These are phyloP conservation scores for Ambrosiella cleistominuta DNA, from an alignment of 2,329 filamentous ascomycete species.

Conservation along the genomic window DNA sequence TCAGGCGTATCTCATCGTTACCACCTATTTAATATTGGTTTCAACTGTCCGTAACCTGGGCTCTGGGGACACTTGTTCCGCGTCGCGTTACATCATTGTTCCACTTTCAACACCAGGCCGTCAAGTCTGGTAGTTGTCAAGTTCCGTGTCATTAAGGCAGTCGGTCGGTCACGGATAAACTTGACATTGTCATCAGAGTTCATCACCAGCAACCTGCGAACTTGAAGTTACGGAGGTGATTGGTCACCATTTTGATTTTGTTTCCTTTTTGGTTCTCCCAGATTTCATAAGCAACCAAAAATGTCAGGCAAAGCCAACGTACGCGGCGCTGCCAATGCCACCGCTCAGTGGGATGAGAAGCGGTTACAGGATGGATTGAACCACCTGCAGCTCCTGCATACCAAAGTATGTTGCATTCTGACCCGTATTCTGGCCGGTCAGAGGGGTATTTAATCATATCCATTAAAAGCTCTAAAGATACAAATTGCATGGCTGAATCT, in stretches of 20 bases:
- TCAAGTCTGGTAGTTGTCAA: no score
- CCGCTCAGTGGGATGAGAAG: slow-evolving; percentile 10
- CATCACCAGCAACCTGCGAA: neutral
- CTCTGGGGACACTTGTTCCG: neutral
- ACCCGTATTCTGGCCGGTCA: neutral
- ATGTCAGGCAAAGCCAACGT: slow-evolving; percentile 11
- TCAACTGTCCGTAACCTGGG: neutral
- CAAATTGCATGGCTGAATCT: no score
- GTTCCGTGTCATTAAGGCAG: neutral
- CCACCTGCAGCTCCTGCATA: slow-evolving; percentile 11
- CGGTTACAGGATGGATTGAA: slow-evolving; percentile 12
- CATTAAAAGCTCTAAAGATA: no score
- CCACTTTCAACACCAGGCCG: neutral
- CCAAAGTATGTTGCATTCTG: slow-evolving; percentile 10
- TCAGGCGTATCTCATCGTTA: neutral
- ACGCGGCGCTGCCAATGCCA: slow-evolving; percentile 9
- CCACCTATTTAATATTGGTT: neutral
- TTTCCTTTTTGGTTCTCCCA: neutral
- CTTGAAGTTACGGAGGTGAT: neutral
- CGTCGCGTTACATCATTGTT: neutral
- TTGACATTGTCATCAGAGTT: neutral
- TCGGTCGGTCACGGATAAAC: neutral
- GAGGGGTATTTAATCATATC: no score
- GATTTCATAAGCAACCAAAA: neutral
- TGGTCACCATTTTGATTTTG: neutral